Evolutionary conservation across 2,329 filamentous ascomycete species (phyloP), one percentile per base, ranked within the genome.

Genomic region (Trichoderma endophyticum): DNA sequence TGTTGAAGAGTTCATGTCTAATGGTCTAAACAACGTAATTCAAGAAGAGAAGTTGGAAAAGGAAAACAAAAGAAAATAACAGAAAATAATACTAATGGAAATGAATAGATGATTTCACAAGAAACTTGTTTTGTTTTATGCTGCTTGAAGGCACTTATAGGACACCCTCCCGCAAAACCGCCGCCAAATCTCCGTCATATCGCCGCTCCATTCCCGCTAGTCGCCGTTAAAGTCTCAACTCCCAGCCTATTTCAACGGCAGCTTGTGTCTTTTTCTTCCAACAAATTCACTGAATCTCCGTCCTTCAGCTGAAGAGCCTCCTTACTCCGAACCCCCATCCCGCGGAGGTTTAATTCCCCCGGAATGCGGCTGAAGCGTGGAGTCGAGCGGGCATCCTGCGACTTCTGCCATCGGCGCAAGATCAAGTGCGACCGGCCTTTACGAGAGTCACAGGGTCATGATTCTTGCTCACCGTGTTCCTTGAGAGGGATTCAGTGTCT

Each of bases 171-270:
- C 48, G 21, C 36, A 18, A 60, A 60, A 68, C 36, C n/a, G 54
- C 65, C 65, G 62, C 62, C 48, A 65, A 65, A 65, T 54, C 62
- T 51, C 62, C 62, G 65, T 60, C 26, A 60, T 60, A 68, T 60
- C 54, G 36, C 65, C 65, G 65, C 54, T 68, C 36, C 48, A 34
- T 60, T 43, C 26, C 65, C 65, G 65, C 54, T 48, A 32, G 14
- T 24, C 26, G 36, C 65, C 56, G 36, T 60, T 14, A 32, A 24
- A 30, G 14, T 26, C 65, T n/a, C 24, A 48, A 14, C 36, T 36
- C 26, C 24, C 56, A 34, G 12, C 11, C 48, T 18, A 60, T n/a
- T 32, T n/a, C 56, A 60, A 32, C 56, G 14, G 30, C 28, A n/a
- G 21, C 34, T 68, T 30, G n/a, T 24, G 51, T 9, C 11, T 6